phyloP scores from a whole-genome alignment of 2,329 filamentous ascomycete species.

The Trichophyton equinum region DNA sequence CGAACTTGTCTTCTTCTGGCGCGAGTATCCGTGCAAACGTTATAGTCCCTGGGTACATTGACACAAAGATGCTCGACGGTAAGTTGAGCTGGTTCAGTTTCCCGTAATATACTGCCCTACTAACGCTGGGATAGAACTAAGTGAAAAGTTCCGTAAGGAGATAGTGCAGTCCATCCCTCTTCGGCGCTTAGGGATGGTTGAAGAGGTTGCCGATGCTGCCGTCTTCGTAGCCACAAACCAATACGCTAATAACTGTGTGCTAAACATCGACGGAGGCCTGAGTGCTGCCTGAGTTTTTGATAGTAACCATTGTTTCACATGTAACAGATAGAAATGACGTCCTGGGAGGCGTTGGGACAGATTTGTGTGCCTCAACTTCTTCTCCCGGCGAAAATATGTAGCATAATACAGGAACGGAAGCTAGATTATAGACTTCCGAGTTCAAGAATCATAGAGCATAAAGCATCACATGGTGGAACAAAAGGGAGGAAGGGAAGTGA shows the following conservation, averaged over 20 bases:
- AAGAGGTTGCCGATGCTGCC: constrained; percentile 72
- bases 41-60: constrained; percentile 70
- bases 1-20: constrained; percentile 50
- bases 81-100: constrained; percentile 17
- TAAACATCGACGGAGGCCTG: constrained; percentile 76
- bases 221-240: constrained; percentile 63
- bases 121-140: constrained; percentile 30
- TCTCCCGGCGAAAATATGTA: neutral
- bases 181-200: constrained; percentile 51
- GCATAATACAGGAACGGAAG: neutral
- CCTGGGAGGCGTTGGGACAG: neutral
- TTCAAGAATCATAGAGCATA: neutral
- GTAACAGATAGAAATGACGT: neutral
- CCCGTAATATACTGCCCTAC: neutral
- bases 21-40: constrained; percentile 61
- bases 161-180: constrained; percentile 46
- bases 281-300: constrained; percentile 45
- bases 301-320: neutral
- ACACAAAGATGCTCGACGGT: constrained; percentile 69
- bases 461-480: neutral
- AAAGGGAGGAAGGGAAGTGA: neutral
- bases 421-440: neutral
- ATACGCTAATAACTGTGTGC: constrained; percentile 76
- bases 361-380: neutral
- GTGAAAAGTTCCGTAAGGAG: constrained; percentile 19